Evolutionary conservation across 139 green algal genomes (phyloP), one percentile per base, ranked within the genome.

Genomic region (Chlorella sp.): DNA sequence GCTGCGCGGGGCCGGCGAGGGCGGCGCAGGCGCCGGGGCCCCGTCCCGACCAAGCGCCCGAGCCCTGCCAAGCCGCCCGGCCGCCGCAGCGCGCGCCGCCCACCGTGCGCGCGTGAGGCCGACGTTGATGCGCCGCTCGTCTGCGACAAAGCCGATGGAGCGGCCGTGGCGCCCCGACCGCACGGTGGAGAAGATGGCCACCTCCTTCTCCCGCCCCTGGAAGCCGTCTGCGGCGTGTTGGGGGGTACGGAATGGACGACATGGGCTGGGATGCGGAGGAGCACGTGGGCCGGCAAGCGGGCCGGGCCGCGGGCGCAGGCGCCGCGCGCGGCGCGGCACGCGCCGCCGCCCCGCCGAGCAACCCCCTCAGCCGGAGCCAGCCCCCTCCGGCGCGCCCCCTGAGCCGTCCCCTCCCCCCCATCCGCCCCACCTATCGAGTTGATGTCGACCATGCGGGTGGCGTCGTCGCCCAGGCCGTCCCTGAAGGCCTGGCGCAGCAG

Each of bases 71-170:
- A 11, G 21, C 21, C 61, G 2, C 7, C 61, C 38, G 2, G 21
- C 3, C 21, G 14, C 23, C 33, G 55, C 55, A 33, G 55, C 19
- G 86, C 29, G 40, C 3, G 23, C 36, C 27, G 48, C 93, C 59
- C 89, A 94, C 75, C 82, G 83, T 15, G 94, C 94, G 4, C 95
- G 86, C 5, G 95, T 99, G 25, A 99, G 88, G 21, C 94, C 95
- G 68, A 97, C 91, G 77, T 99, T 99, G 58, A 99, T 82, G 51
- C 95, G 90, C 42, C 94, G 91, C 23, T 93, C 92, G 81, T 99
- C 95, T 12, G 87, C 89, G 69, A 99, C 82, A 83, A 99, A 99
- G 40, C 95, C 95, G 76, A 99, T 97, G 72, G 68, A 66, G 43
- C 67, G 21, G 25, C 46, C 33, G n/a, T 53, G 56, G 61, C 91